Evolutionary conservation across 441 rosid species (phyloP).

Genomic region (Metrosideros polymorpha): DNA sequence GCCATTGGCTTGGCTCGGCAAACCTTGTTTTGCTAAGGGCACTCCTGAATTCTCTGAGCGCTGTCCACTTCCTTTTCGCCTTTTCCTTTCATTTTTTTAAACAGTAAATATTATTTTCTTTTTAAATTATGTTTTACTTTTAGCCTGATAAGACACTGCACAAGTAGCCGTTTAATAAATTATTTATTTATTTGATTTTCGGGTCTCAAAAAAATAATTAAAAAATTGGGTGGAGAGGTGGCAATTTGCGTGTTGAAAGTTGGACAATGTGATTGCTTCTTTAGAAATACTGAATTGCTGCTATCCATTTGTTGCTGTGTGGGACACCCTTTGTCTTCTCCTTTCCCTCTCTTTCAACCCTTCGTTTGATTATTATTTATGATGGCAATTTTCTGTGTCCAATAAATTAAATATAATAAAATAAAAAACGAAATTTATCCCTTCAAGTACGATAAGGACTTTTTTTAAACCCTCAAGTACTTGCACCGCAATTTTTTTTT

Average conservation of each 20-base stretch:
- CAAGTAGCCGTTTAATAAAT: background rate
- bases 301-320: background rate
- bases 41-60: background rate
- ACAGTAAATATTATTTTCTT: background rate
- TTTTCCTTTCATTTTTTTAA: background rate
- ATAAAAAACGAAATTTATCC: background rate
- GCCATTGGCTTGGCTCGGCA: background rate
- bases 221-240: background rate
- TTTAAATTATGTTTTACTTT: background rate
- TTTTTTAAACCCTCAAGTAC: background rate
- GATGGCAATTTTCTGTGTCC: background rate
- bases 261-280: background rate
- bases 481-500: background rate
- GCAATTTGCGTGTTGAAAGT: slow-evolving; percentile 17
- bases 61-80: background rate
- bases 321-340: slow-evolving; percentile 10
- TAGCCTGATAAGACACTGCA: background rate
- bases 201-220: too few relatives aligned
- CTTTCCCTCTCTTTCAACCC: background rate
- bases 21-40: background rate
- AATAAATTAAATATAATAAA: background rate
- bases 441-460: background rate
- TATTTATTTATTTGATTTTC: too few relatives aligned
- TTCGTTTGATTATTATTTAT: background rate
- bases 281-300: background rate